phyloP scores from a whole-genome alignment of 768 basidiomycete species.

The Scleroderma bovista region DNA sequence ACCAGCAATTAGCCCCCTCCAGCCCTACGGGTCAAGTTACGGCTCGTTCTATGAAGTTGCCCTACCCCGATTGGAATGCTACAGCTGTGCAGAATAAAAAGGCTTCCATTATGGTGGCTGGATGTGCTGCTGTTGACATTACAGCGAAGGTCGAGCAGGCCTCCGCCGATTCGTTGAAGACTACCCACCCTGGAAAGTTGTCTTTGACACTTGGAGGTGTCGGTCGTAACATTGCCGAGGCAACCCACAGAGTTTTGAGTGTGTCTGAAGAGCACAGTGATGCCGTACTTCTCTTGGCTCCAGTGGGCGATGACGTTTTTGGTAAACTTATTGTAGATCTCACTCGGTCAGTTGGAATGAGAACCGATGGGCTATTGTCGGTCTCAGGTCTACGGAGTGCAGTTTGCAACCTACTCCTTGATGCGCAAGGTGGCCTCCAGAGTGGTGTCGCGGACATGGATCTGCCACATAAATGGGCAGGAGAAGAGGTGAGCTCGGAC shows the following conservation, averaged over 20 bases:
- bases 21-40: not conserved
- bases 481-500: slow-evolving; percentile 35
- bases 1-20: not conserved
- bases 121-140: slow-evolving; percentile 87
- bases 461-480: slow-evolving; percentile 47
- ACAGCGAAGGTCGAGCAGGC: slow-evolving; percentile 48
- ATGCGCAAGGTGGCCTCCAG: slow-evolving; percentile 61
- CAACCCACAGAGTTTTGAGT: slow-evolving; percentile 61
- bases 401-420: slow-evolving; percentile 83
- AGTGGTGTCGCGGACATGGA: slow-evolving; percentile 94
- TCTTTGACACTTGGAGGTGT: slow-evolving; percentile 80
- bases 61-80: not conserved
- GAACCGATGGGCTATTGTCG: slow-evolving; percentile 70
- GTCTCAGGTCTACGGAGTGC: slow-evolving; percentile 49
- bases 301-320: slow-evolving; percentile 73
- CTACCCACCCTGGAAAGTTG: slow-evolving; percentile 79
- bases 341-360: slow-evolving; percentile 61
- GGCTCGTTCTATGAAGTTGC: not conserved
- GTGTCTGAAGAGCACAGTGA: slow-evolving; percentile 18
- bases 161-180: slow-evolving; percentile 39
- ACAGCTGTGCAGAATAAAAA: slow-evolving; percentile 8
- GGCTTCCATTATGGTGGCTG: slow-evolving; percentile 65
- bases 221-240: slow-evolving; percentile 92
- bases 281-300: slow-evolving; percentile 62
- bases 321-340: slow-evolving; percentile 61